phyloP scores from a whole-genome alignment of 768 basidiomycete species.

The Vararia minispora region DNA sequence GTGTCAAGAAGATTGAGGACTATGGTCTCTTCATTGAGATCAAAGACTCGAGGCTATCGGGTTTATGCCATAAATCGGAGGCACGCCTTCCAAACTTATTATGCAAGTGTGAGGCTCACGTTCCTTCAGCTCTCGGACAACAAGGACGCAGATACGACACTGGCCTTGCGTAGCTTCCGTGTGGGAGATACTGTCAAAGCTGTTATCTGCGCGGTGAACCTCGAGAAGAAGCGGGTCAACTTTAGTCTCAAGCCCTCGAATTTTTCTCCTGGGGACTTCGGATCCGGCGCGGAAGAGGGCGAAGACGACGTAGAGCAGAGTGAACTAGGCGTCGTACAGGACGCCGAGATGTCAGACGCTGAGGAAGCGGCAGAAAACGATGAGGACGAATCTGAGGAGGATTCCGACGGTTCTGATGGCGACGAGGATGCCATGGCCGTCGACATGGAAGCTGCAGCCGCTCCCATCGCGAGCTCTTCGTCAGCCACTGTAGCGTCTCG shows the following conservation, averaged over 20 bases:
- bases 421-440: conserved; percentile 28
- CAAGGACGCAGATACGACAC: conserved; percentile 61
- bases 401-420: conserved; percentile 8
- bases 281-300: conserved; percentile 24
- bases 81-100: conserved; percentile 26
- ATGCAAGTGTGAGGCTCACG: conserved; percentile 1
- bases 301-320: conserved; percentile 20
- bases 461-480: neutral
- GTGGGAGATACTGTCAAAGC: conserved; percentile 84
- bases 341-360: conserved; percentile 19
- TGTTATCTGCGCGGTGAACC: conserved; percentile 59
- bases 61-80: conserved; percentile 92
- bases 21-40: conserved; percentile 94
- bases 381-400: conserved; percentile 10
- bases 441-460: conserved; percentile 24
- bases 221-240: conserved; percentile 72
- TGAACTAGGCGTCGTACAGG: conserved; percentile 23
- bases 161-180: conserved; percentile 73
- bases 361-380: conserved; percentile 12
- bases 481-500: neutral
- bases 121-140: conserved; percentile 73
- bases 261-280: conserved; percentile 59
- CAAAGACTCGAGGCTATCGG: conserved; percentile 72
- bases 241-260: conserved; percentile 81
- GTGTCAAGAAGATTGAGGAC: conserved; percentile 70